Conservation (phyloP, 495 filamentous ascomycete genomes). For the Emericellopsis terricola region DNA sequence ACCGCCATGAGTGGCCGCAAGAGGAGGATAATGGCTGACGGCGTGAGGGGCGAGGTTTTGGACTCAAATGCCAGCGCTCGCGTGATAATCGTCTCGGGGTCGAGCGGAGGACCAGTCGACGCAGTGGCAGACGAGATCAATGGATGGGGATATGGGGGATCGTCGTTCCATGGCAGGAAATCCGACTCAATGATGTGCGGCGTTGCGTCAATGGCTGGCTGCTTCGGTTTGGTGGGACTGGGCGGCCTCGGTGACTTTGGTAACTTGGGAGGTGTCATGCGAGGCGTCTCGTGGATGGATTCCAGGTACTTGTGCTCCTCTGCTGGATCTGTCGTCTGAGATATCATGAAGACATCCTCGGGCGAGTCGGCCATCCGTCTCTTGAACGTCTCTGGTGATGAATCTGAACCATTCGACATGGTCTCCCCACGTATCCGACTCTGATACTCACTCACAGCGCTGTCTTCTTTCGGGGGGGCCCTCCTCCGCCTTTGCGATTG, state of each 20-base stretch:
- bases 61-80: conserved; percentile 28
- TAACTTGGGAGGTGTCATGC: too few relatives aligned
- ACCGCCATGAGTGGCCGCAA: conserved; percentile 30
- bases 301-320: conserved; percentile 8
- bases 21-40: conserved; percentile 31
- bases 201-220: conserved; percentile 13
- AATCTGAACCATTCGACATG: conserved; percentile 14
- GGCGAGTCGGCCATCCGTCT: conserved; percentile 6
- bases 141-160: conserved; percentile 26
- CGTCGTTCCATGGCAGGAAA: conserved; percentile 27
- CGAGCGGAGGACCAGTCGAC: conserved; percentile 15
- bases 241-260: background rate
- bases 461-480: background rate
- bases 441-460: conserved; percentile 13
- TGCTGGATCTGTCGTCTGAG: conserved; percentile 23
- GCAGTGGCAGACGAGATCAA: conserved; percentile 6
- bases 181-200: conserved; percentile 29
- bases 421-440: conserved; percentile 18
- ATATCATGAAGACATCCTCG: conserved; percentile 25
- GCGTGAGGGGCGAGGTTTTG: conserved; percentile 25
- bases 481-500: conserved; percentile 10
- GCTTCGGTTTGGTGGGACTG: conserved; percentile 1
- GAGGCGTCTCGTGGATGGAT: conserved; percentile 1
- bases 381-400: background rate
- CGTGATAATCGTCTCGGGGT: conserved; percentile 28